Conservation (phyloP, 768 basidiomycete species). For the Leccinum imitatum region DNA sequence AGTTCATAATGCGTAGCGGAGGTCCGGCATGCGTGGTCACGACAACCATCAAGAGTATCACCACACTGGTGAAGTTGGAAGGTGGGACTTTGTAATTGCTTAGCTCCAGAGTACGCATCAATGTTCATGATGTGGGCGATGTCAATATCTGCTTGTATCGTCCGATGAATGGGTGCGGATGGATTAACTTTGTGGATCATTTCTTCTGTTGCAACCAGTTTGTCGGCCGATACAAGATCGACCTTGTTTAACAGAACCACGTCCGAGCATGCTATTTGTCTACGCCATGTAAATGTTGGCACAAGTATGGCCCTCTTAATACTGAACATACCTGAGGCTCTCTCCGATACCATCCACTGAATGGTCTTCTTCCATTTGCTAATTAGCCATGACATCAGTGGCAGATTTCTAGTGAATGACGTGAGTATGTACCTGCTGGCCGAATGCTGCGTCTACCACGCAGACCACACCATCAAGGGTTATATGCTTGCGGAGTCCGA, state of each 20-base stretch:
- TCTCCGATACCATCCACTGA: slow-evolving; percentile 67
- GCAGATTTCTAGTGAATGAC: slow-evolving; percentile 32
- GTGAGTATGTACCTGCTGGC: slow-evolving; percentile 45
- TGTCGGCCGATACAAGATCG: slow-evolving; percentile 60
- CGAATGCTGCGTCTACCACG: slow-evolving; percentile 89
- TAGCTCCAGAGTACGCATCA: slow-evolving; percentile 66
- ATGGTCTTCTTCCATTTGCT: slow-evolving; percentile 89
- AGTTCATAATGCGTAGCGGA: slow-evolving; percentile 60
- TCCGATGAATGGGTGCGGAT: slow-evolving; percentile 69
- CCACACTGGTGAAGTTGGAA: slow-evolving; percentile 33
- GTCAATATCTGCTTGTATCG: slow-evolving; percentile 70
- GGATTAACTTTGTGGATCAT: slow-evolving; percentile 79
- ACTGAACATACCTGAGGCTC: slow-evolving; percentile 63
- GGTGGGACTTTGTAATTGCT: slow-evolving; percentile 23
- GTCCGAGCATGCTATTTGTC: slow-evolving; percentile 93
- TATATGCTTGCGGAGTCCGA: slow-evolving; percentile 67
- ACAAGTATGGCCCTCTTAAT: not conserved
- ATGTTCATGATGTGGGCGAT: slow-evolving; percentile 77
- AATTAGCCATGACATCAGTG: slow-evolving; percentile 2
- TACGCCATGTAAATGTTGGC: slow-evolving; percentile 32
- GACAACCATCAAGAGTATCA: slow-evolving; percentile 30
- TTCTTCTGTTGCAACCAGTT: slow-evolving; percentile 50
- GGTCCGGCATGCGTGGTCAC: slow-evolving; percentile 34
- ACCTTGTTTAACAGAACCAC: slow-evolving; percentile 90
- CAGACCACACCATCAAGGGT: slow-evolving; percentile 87